Conservation (phyloP, 345 rosid species). For the Eucalyptus cloeziana region DNA sequence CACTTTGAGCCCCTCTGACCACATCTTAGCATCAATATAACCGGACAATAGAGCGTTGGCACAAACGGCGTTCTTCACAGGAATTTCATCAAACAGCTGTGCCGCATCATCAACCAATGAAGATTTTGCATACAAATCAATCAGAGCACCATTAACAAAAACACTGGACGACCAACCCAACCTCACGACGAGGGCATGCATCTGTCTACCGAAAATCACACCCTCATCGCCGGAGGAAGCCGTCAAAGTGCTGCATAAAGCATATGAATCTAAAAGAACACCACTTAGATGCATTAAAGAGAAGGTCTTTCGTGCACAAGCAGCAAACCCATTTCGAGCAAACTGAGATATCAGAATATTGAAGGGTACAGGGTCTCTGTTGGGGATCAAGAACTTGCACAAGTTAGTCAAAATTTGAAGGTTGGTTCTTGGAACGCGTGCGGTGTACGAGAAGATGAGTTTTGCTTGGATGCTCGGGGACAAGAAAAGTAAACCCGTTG, state of each 20-base stretch:
- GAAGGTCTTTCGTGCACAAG: constrained; percentile 16
- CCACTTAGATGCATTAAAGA: constrained; percentile 32
- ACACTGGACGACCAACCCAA: constrained; percentile 35
- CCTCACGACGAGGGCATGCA: constrained; percentile 24
- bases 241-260: constrained; percentile 26
- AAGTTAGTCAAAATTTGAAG: constrained; percentile 8
- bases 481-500: constrained; percentile 9
- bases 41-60: constrained; percentile 42
- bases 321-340: constrained; percentile 20
- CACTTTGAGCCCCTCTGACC: constrained; percentile 24
- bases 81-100: constrained; percentile 43
- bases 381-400: constrained; percentile 13
- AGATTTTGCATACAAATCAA: constrained; percentile 26
- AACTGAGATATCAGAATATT: constrained; percentile 27
- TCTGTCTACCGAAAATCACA: constrained; percentile 21
- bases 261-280: constrained; percentile 28
- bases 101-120: constrained; percentile 11
- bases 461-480: constrained; percentile 1
- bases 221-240: constrained; percentile 16
- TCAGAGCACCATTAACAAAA: constrained; percentile 39
- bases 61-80: constrained; percentile 35
- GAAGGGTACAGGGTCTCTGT: constrained; percentile 20
- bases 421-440: constrained; percentile 2
- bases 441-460: constrained; percentile 16
- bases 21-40: constrained; percentile 20